Percentiles rank a stretch among this genome's conserved stretches.
These are phyloP conservation scores for Dioscorea alata DNA, from an alignment of 106 monocot genomes.

Conservation along the genomic window DNA sequence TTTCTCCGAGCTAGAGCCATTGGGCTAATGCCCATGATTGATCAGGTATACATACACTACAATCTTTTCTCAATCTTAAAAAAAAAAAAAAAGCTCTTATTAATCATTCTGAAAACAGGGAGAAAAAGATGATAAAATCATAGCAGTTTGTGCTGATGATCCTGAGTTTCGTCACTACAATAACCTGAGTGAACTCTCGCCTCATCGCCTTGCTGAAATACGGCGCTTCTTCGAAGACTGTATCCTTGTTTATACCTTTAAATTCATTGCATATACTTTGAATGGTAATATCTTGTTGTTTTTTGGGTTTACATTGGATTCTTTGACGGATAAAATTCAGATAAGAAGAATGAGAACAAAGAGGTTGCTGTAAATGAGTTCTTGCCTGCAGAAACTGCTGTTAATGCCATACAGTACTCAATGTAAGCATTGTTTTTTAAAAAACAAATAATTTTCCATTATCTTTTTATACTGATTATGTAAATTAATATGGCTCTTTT, in stretches of 20 bases:
- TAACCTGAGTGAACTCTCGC: constrained; percentile 29
- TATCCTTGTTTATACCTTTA: constrained; percentile 4
- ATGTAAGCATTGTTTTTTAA: constrained; percentile 17
- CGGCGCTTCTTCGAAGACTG: constrained; percentile 42
- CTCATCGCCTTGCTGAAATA: constrained; percentile 32
- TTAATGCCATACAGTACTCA: constrained; percentile 29
- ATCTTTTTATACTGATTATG: too few species aligned
- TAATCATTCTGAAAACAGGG: constrained; percentile 12
- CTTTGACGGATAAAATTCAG: constrained; percentile 6
- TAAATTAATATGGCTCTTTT: background rate
- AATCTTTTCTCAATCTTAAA: background rate
- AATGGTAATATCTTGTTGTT: background rate
- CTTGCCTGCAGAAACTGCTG: constrained; percentile 20
- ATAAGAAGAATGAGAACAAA: constrained; percentile 43
- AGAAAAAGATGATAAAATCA: constrained; percentile 41
- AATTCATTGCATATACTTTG: background rate
- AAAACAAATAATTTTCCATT: background rate
- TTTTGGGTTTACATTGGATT: background rate
- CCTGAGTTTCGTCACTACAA: constrained; percentile 38
- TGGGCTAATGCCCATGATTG: constrained; percentile 38
- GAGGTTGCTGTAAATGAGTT: constrained; percentile 44
- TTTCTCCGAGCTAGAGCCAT: constrained; percentile 35
- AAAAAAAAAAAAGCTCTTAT: background rate
- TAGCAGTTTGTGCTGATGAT: constrained; percentile 39
- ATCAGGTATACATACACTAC: constrained; percentile 17